Evolutionary conservation across 2,329 filamentous ascomycete genomes (phyloP).

Genomic region (Epichloe typhina): DNA sequence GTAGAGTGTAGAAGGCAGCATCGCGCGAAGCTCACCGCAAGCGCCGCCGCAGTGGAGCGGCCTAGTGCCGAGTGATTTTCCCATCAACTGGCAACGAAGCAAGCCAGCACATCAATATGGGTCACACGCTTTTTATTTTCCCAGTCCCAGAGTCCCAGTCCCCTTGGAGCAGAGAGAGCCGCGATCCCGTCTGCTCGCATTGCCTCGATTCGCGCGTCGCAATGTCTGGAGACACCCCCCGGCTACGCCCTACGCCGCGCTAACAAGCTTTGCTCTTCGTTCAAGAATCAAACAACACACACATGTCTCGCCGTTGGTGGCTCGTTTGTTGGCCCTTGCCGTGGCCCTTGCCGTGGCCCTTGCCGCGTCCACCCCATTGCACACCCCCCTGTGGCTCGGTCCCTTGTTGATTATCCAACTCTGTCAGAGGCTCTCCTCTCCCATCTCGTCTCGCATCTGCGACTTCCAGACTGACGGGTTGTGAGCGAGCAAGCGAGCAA

Average conservation of each 20-base stretch:
- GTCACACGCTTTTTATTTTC: slow-evolving; percentile 35
- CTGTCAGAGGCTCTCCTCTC: neutral
- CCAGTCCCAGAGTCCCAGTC: neutral
- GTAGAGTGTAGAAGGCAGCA: neutral
- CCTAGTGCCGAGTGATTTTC: slow-evolving; percentile 46
- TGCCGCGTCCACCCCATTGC: neutral
- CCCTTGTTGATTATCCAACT: neutral
- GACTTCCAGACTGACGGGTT: neutral
- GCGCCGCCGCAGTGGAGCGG: slow-evolving; percentile 47
- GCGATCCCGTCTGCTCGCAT: slow-evolving; percentile 26
- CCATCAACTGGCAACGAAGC: slow-evolving; percentile 66
- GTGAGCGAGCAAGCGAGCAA: neutral
- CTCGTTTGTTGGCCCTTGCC: slow-evolving; percentile 18
- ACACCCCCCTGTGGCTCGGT: neutral
- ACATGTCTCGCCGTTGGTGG: slow-evolving; percentile 44
- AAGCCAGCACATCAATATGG: slow-evolving; percentile 86
- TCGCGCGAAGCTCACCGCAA: slow-evolving; percentile 18
- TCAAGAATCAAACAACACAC: slow-evolving; percentile 29
- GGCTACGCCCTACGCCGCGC: slow-evolving; percentile 40
- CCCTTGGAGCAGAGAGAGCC: slow-evolving; percentile 27
- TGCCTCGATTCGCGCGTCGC: slow-evolving; percentile 25
- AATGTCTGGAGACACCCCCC: slow-evolving; percentile 29
- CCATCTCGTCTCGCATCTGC: neutral
- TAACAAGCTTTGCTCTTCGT: slow-evolving; percentile 20
- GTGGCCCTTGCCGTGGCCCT: neutral